Percentiles rank a stretch among this genome's conserved stretches.
phyloP scores from a whole-genome alignment of 257 asterid species.

The Jasminum sambac region DNA sequence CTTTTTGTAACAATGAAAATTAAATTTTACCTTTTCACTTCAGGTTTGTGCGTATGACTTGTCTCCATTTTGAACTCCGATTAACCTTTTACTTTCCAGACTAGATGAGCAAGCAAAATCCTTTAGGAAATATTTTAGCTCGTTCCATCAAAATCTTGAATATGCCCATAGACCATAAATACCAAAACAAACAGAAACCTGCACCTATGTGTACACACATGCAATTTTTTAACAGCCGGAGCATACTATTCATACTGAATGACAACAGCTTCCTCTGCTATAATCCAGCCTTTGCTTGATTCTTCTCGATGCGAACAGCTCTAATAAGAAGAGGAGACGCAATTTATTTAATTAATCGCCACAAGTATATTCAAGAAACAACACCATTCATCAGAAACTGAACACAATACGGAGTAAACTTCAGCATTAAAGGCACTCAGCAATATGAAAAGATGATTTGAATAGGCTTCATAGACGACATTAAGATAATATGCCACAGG shows the following conservation, averaged over 20 bases:
- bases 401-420: too few relatives aligned
- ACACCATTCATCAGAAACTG: neutral
- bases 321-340: constrained; percentile 33
- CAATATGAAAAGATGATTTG: too few relatives aligned
- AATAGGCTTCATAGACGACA: too few relatives aligned
- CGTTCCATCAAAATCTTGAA: neutral
- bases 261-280: constrained; percentile 69
- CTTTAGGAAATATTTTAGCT: neutral
- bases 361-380: neutral
- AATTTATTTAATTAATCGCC: constrained; percentile 6
- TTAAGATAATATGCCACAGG: neutral
- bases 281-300: constrained; percentile 51
- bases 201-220: neutral
- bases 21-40: too few relatives aligned
- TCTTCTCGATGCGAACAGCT: constrained; percentile 48
- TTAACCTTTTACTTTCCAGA: neutral
- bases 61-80: neutral
- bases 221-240: neutral
- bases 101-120: neutral
- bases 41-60: neutral
- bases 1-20: too few relatives aligned
- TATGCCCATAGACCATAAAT: neutral
- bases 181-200: neutral
- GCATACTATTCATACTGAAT: constrained; percentile 54
- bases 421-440: too few relatives aligned